These are phyloP conservation scores for Candida sonorensis DNA, from an alignment of 805 yeast species.

Conservation along the genomic window DNA sequence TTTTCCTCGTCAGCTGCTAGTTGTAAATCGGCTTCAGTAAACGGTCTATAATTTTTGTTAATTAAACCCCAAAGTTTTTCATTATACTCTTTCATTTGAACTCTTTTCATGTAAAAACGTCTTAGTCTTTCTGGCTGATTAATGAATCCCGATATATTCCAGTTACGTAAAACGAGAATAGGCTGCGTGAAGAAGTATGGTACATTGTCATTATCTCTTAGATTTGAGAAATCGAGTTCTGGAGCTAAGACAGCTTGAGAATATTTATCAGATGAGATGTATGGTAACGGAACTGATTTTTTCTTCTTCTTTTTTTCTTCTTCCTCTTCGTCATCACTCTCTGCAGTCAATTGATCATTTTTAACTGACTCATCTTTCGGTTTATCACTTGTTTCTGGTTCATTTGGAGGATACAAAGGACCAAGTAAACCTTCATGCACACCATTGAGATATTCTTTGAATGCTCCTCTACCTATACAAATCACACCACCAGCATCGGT, in stretches of 20 bases:
- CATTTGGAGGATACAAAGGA: conserved; percentile 51
- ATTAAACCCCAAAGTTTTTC: conserved; percentile 21
- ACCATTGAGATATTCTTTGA: conserved; percentile 85
- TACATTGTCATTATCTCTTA: conserved; percentile 31
- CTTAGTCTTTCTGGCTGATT: conserved; percentile 70
- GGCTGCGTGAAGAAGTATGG: conserved; percentile 74
- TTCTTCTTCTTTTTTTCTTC: conserved; percentile 26
- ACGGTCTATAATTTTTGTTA: conserved; percentile 46
- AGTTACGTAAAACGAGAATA: conserved; percentile 65
- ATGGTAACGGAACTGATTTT: conserved; percentile 55
- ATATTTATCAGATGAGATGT: conserved; percentile 55
- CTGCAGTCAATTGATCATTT: conserved; percentile 26
- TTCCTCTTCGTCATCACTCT: conserved; percentile 22
- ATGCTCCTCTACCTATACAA: conserved; percentile 93
- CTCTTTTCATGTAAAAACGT: conserved; percentile 69
- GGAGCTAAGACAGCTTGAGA: conserved; percentile 47
- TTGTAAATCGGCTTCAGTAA: conserved; percentile 34
- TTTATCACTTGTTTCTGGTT: conserved; percentile 4
- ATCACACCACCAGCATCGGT: conserved; percentile 73
- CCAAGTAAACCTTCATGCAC: conserved; percentile 93
- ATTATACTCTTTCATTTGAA: conserved; percentile 31
- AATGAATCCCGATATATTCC: conserved; percentile 71
- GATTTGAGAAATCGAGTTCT: conserved; percentile 40
- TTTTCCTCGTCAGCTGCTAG: conserved; percentile 57
- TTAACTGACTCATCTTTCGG: conserved; percentile 4